These are phyloP conservation scores for Gracilaria domingensis DNA, from an alignment of 23 red algal species.

Conservation along the genomic window DNA sequence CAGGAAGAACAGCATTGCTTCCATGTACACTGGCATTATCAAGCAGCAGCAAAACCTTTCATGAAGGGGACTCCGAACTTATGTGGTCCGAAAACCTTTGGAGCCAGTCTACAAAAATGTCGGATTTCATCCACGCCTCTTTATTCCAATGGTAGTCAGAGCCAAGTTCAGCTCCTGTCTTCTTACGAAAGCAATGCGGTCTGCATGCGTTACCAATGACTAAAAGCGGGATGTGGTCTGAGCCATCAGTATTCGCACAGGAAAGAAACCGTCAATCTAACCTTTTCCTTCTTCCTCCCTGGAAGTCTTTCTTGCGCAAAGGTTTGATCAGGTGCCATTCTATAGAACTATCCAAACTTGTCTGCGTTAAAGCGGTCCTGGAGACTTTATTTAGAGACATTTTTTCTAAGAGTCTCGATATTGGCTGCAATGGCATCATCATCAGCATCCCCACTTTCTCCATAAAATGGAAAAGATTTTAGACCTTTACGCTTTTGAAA, in stretches of 20 bases:
- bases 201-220: neutral
- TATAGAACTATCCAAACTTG: neutral
- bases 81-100: neutral
- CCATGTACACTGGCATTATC: neutral
- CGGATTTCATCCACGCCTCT: slow-evolving; percentile 17
- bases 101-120: neutral
- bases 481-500: neutral
- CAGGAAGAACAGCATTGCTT: neutral
- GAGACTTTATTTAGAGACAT: neutral
- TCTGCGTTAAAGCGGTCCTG: slow-evolving; percentile 9
- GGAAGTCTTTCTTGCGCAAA: neutral
- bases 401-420: neutral
- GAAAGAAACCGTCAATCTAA: neutral
- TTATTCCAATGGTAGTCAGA: slow-evolving; percentile 29
- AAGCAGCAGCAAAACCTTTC: neutral
- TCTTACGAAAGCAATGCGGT: neutral
- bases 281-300: slow-evolving; percentile 18
- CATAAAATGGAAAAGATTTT: neutral
- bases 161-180: neutral
- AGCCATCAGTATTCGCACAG: neutral
- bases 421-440: neutral
- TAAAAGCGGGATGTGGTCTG: neutral
- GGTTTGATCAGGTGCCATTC: neutral
- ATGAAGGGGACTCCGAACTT: neutral
- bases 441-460: slow-evolving; percentile 1